Conservation (phyloP, 306 rosid species). For the Arachis stenosperma region DNA sequence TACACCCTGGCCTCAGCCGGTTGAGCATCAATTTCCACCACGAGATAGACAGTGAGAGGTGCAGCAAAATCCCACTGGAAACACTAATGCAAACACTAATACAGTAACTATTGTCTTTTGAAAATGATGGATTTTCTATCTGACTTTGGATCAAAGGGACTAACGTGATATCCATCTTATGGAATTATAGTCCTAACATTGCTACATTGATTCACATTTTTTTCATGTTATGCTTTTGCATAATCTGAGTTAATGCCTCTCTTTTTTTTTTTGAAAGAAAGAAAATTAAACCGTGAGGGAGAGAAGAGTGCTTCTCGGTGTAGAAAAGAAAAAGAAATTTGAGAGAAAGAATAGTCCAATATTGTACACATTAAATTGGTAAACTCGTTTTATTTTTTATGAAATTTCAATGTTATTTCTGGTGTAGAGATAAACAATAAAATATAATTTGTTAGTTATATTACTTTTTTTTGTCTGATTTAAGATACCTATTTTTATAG, state of each 20-base stretch:
- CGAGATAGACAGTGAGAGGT: background rate
- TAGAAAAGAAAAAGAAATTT: no score
- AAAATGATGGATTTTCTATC: constrained; percentile 6
- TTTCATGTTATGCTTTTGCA: background rate
- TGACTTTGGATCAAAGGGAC: constrained; percentile 28
- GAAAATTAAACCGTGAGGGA: no score
- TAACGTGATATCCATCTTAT: background rate
- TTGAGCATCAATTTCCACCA: constrained; percentile 16
- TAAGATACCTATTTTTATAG: no score
- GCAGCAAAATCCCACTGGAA: constrained; percentile 44
- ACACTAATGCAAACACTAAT: constrained; percentile 40
- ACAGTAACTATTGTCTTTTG: constrained; percentile 56
- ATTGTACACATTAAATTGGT: no score
- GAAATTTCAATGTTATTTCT: no score
- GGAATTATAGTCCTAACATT: constrained; percentile 22
- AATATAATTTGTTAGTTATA: no score
- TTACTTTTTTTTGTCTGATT: no score
- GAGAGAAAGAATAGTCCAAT: no score
- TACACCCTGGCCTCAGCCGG: constrained; percentile 49
- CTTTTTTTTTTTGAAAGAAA: no score
- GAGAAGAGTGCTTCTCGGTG: no score
- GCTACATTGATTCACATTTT: background rate
- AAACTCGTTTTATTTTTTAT: no score
- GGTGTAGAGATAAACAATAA: no score
- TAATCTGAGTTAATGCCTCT: background rate